phyloP scores from a whole-genome alignment of 2,329 filamentous ascomycete species.

The Penicillium sp. region DNA sequence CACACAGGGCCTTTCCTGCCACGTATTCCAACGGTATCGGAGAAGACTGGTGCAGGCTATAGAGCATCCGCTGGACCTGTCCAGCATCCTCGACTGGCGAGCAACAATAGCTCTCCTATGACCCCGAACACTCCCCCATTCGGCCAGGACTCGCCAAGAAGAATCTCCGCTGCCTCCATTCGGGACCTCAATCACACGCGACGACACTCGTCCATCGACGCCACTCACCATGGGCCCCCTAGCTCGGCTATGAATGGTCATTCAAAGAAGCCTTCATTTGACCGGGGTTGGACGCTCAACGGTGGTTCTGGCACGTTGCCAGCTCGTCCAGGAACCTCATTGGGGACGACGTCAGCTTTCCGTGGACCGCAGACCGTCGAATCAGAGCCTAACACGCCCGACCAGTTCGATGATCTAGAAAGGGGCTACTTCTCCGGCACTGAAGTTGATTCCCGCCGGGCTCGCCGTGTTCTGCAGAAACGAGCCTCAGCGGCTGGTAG shows the following conservation, averaged over 20 bases:
- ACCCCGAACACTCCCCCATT: constrained; percentile 45
- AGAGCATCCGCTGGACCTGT: constrained; percentile 26
- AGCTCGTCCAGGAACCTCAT: constrained; percentile 34
- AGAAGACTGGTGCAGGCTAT: constrained; percentile 29
- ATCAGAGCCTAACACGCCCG: constrained; percentile 32
- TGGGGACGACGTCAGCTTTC: constrained; percentile 26
- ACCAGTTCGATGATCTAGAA: constrained; percentile 62
- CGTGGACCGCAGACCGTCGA: constrained; percentile 25
- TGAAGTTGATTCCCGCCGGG: constrained; percentile 70
- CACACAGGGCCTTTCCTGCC: constrained; percentile 42
- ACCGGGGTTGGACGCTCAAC: constrained; percentile 58
- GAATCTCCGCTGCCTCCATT: constrained; percentile 77
- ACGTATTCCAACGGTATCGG: constrained; percentile 43
- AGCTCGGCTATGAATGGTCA: constrained; percentile 41
- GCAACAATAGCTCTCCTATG: constrained; percentile 43
- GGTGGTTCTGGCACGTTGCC: constrained; percentile 34
- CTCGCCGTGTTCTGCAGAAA: constrained; percentile 76
- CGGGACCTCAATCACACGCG: constrained; percentile 79
- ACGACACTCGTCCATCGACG: constrained; percentile 84
- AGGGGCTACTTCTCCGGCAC: constrained; percentile 91
- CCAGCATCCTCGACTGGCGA: constrained; percentile 32
- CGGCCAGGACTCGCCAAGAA: constrained; percentile 42
- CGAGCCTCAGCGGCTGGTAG: constrained; percentile 48
- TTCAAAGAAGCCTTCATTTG: constrained; percentile 58
- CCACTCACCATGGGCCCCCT: constrained; percentile 44